phyloP scores from a whole-genome alignment of 169 alveolate genomes.

The Plasmodium fragile region DNA sequence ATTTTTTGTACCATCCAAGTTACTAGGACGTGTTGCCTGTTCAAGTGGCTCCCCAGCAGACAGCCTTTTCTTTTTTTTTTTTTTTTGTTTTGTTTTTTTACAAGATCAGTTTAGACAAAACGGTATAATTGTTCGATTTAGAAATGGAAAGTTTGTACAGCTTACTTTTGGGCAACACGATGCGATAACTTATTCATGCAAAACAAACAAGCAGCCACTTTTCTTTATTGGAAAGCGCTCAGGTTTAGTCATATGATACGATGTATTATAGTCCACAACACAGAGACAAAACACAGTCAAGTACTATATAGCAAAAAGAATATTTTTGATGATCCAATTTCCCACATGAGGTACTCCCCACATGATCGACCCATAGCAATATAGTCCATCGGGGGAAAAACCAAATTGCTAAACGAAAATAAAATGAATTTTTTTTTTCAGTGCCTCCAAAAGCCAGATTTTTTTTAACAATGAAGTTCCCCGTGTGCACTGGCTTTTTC shows the following conservation, averaged over 20 bases:
- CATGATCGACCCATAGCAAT: conserved; percentile 19
- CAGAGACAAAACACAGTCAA: background rate
- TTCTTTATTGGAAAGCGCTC: conserved; percentile 5
- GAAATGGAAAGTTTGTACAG: background rate
- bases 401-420: conserved; percentile 21
- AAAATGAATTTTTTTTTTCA: conserved; percentile 18
- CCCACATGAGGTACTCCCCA: conserved; percentile 14
- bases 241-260: conserved; percentile 23
- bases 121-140: background rate
- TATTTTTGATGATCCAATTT: background rate
- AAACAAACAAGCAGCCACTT: background rate
- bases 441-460: conserved; percentile 9
- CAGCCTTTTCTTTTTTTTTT: conserved; percentile 3
- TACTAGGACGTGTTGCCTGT: background rate
- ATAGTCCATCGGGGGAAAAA: conserved; percentile 8
- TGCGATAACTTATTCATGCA: background rate
- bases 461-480: background rate
- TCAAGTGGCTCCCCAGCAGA: background rate
- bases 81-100: too few species aligned
- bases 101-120: conserved; percentile 24
- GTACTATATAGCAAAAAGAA: conserved; percentile 2
- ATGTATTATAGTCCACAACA: conserved; percentile 11
- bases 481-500: conserved; percentile 1
- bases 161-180: background rate
- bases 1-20: conserved; percentile 6